Conservation (phyloP, 2,329 filamentous ascomycete species). For the Cephalotrichum gorgonifer region DNA sequence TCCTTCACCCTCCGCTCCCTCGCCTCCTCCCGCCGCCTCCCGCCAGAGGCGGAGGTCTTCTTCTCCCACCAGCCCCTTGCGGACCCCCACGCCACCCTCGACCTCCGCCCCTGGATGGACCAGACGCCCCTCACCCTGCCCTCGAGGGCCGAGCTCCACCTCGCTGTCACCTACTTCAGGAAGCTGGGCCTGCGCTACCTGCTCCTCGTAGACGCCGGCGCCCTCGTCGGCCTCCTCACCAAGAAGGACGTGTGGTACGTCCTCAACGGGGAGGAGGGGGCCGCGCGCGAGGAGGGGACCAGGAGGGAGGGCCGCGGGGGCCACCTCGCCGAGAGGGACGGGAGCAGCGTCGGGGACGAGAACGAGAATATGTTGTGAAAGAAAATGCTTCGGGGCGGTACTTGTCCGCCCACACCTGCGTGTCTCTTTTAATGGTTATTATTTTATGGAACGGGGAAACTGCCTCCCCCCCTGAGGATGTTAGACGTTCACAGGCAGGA, state of each 20-base stretch:
- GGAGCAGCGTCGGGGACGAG: slow-evolving; percentile 1
- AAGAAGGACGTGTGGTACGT: slow-evolving; percentile 98
- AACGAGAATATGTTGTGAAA: slow-evolving; percentile 4
- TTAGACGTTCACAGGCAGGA: too few species aligned
- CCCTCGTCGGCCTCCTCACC: slow-evolving; percentile 75
- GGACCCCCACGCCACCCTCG: slow-evolving; percentile 67
- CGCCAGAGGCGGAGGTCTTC: slow-evolving; percentile 65
- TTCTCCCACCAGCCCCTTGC: slow-evolving; percentile 77
- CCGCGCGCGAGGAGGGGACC: slow-evolving; percentile 34
- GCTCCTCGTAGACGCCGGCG: slow-evolving; percentile 73
- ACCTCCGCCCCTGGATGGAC: slow-evolving; percentile 96
- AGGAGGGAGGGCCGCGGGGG: slow-evolving; percentile 15
- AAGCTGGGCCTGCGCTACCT: slow-evolving; percentile 87
- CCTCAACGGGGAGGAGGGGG: slow-evolving; percentile 65
- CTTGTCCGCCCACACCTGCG: too few species aligned
- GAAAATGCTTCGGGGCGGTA: neutral
- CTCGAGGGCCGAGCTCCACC: slow-evolving; percentile 62
- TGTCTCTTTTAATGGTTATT: neutral
- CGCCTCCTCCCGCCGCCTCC: slow-evolving; percentile 45
- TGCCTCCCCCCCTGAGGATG: too few species aligned
- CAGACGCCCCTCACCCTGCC: slow-evolving; percentile 91
- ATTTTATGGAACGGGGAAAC: too few species aligned
- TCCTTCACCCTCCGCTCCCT: slow-evolving; percentile 63
- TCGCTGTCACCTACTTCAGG: slow-evolving; percentile 91
- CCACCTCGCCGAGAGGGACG: slow-evolving; percentile 3